phyloP scores from a whole-genome alignment of 2,329 filamentous ascomycete species.

The Colletotrichum ledebouriae region DNA sequence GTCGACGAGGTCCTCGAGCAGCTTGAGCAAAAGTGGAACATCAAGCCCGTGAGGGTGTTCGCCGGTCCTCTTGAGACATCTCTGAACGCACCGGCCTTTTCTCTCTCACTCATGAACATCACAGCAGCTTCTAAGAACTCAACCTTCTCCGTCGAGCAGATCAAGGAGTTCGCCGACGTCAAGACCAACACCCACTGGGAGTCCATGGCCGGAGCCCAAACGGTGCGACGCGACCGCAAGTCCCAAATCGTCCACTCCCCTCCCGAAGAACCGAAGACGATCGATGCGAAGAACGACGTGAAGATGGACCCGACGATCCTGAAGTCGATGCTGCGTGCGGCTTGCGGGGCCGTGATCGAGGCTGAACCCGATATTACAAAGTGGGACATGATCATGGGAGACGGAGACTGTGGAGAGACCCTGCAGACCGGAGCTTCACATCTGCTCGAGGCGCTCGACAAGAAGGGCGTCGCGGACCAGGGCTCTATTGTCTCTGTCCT shows the following conservation, averaged over 20 bases:
- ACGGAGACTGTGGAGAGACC: constrained; percentile 76
- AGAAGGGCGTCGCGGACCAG: constrained; percentile 52
- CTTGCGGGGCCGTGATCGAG: constrained; percentile 64
- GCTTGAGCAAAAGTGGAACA: constrained; percentile 60
- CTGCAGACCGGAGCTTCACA: constrained; percentile 65
- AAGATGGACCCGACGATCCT: constrained; percentile 66
- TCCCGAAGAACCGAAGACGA: constrained; percentile 50
- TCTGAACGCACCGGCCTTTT: constrained; percentile 79
- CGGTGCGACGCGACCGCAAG: constrained; percentile 51
- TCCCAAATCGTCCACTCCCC: constrained; percentile 60
- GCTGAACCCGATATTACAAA: constrained; percentile 74
- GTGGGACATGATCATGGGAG: constrained; percentile 74
- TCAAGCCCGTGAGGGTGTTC: constrained; percentile 67
- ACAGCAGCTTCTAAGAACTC: constrained; percentile 60
- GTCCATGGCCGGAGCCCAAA: constrained; percentile 63
- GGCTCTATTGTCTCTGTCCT: constrained; percentile 64
- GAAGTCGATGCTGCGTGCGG: constrained; percentile 67
- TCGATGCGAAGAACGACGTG: constrained; percentile 57
- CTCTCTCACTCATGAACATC: constrained; percentile 74
- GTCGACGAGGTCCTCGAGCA: constrained; percentile 67
- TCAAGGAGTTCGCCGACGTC: constrained; percentile 75
- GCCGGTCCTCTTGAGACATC: constrained; percentile 78
- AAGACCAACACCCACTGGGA: constrained; percentile 71
- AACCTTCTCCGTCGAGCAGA: constrained; percentile 62
- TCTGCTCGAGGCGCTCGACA: constrained; percentile 61